Base-by-base conservation (phyloP, 1,284 basidiomycete species). In the Leccinum pallidistipes region DNA sequence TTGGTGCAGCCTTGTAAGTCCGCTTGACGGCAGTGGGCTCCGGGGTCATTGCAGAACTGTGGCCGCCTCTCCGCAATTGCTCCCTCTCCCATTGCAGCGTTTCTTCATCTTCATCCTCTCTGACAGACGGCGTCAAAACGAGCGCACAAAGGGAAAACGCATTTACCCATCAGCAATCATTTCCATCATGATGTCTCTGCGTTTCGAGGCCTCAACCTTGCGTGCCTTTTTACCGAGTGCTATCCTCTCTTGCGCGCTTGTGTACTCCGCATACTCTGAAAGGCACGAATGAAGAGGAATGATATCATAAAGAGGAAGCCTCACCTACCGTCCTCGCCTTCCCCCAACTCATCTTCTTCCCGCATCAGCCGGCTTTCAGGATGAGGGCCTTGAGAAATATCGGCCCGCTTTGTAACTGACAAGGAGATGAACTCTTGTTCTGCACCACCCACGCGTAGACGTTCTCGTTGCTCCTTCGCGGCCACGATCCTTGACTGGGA, bases 291-390 rank as follows among this genome's bases (percentile, higher is more conserved):
- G 56, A 70, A 55, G 57, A 58, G 64, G 31, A 60, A 51, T 62
- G 43, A 58, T 54, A 14, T 58, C 32, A 47, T 53, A 8, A 18
- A 47, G 34, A 18, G 21, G n/a, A 62, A 50, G 57, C 55, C n/a
- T 56, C 55, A 72, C 85, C 62, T 66, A 94, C 93, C 94, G 69
- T 97, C 95, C 60, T 97, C 95, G 0, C 91, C 95, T 68, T 97
- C 94, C 1, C 94, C 95, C 2, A 93, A 74, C 68, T 97, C 94
- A 73, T 98, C 95, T 50, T 97, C 95, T 75, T 98, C 96, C 58
- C 95, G 78, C 76, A 95, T 79, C 16, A 98, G 77, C 16, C 95
- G 83, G 69, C 92, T 95, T 68, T 93, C 92, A 10, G 93, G 94
- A 81, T 95, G 93, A n/a, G 93, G 92, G 0, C 92, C 92, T 66